Evolutionary conservation across 2,329 filamentous ascomycete species (phyloP).

Genomic region (Talaromyces sp.): DNA sequence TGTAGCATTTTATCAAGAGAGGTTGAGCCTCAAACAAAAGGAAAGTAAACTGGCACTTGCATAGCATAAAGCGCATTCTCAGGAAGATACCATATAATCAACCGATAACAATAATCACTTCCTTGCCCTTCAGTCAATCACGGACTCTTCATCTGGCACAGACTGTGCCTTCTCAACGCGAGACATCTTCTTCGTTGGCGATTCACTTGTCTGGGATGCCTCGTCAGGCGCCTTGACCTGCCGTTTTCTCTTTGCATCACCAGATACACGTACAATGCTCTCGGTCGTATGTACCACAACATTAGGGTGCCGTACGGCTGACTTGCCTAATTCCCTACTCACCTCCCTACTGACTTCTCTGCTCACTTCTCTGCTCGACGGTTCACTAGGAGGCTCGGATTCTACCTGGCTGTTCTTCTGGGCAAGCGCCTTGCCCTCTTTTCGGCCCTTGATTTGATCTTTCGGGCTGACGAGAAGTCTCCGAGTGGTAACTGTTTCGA

Average conservation of each 20-base stretch:
- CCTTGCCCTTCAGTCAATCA: constrained; percentile 11
- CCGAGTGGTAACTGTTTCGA: constrained; percentile 16
- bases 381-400: constrained; percentile 11
- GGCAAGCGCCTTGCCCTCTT: constrained; percentile 20
- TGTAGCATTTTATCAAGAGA: background rate
- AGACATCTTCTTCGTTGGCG: constrained; percentile 18
- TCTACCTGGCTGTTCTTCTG: constrained; percentile 18
- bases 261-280: constrained; percentile 15
- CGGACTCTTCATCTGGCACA: constrained; percentile 5
- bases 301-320: constrained; percentile 12
- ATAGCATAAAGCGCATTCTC: background rate
- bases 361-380: constrained; percentile 15
- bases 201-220: constrained; percentile 14
- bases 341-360: constrained; percentile 16
- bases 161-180: constrained; percentile 12
- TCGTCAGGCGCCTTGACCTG: constrained; percentile 16
- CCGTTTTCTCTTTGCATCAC: constrained; percentile 20
- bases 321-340: constrained; percentile 15
- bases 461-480: constrained; percentile 28
- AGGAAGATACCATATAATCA: background rate
- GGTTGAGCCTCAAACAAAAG: background rate
- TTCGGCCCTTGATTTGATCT: constrained; percentile 25
- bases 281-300: constrained; percentile 15
- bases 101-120: background rate
- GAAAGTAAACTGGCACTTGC: background rate